Evolutionary conservation across 495 filamentous ascomycete species (phyloP).

Genomic region (Haplographium delicatum): DNA sequence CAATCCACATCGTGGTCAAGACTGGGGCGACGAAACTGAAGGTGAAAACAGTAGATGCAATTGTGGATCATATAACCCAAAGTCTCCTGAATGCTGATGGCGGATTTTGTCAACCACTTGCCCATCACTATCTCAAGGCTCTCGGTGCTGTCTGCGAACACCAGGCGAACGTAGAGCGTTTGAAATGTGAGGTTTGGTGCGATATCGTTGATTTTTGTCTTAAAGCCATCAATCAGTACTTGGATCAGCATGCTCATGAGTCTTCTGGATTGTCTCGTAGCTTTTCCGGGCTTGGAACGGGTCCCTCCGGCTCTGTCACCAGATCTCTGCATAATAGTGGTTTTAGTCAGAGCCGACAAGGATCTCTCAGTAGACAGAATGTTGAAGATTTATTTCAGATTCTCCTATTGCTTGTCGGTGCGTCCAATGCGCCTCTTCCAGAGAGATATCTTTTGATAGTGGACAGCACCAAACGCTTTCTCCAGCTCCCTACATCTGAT

Average conservation of each 20-base stretch:
- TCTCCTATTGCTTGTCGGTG: slow-evolving; percentile 29
- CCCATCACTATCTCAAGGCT: slow-evolving; percentile 72
- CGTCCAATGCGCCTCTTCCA: slow-evolving; percentile 67
- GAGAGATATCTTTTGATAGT: slow-evolving; percentile 53
- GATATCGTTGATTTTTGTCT: slow-evolving; percentile 63
- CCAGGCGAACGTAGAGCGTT: slow-evolving; percentile 71
- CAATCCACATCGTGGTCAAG: slow-evolving; percentile 64
- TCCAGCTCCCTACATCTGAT: slow-evolving; percentile 47
- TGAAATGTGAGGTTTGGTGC: slow-evolving; percentile 63
- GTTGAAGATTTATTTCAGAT: slow-evolving; percentile 22
- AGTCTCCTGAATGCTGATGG: slow-evolving; percentile 58
- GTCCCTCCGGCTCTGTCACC: slow-evolving; percentile 9
- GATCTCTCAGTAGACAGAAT: slow-evolving; percentile 15
- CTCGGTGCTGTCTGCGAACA: slow-evolving; percentile 64
- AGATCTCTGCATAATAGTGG: slow-evolving; percentile 11
- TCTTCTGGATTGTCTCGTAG: slow-evolving; percentile 7
- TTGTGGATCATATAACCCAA: slow-evolving; percentile 78
- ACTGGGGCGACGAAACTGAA: slow-evolving; percentile 62
- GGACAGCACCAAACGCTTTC: slow-evolving; percentile 51
- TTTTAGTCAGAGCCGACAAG: background rate
- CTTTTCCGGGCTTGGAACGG: slow-evolving; percentile 15
- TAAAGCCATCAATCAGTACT: slow-evolving; percentile 40
- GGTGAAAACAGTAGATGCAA: slow-evolving; percentile 66
- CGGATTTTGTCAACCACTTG: slow-evolving; percentile 65
- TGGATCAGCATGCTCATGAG: slow-evolving; percentile 25